Evolutionary conservation across 176 grass and related monocot species (phyloP), one percentile per base, ranked within the genome.

Genomic region (Alopecurus myosuroides): DNA sequence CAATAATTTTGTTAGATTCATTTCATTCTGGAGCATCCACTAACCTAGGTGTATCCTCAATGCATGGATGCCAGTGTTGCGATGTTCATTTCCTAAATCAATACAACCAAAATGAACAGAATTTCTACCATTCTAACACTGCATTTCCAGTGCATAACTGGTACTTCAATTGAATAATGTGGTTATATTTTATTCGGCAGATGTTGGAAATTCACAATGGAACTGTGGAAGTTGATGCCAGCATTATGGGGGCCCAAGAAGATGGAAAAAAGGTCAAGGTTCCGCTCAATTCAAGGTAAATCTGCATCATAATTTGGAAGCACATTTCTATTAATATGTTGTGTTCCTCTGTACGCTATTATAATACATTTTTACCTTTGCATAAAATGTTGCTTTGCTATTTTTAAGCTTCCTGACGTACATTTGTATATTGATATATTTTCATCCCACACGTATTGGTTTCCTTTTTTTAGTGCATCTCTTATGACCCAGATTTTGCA

Each of bases 211-310:
- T 98, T 56, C 72, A 79, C 45, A 93, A 95, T 33, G 95, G 95
- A 58, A 88, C 91, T 46, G 96, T 98, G 39, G 91, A 98, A 86
- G 86, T 98, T 58, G 96, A 98, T 64, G 50, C 87, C 11, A 83
- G 77, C 85, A 81, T 98, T 18, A 95, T 98, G 87, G 87, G 93
- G 78, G 35, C 49, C 44, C 91, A 93, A 76, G 91, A 98, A 85
- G 93, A 98, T 77, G 84, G 89, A 7, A 98, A 91, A 88, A 95
- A 88, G 83, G 80, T 93, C 19, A 98, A 98, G 67, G 80, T 98
- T 94, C 96, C 96, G 61, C 76, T 98, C 25, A 95, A 98, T 93
- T 97, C 90, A 20, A 97, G 95, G 95, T 84, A 78, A 48, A 34
- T 36, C 0, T 81, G 42, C 11, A 78, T 41, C 26, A 28, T 28